Base-by-base conservation (phyloP, 257 asterid genomes). In the Ligustrum vulgare region DNA sequence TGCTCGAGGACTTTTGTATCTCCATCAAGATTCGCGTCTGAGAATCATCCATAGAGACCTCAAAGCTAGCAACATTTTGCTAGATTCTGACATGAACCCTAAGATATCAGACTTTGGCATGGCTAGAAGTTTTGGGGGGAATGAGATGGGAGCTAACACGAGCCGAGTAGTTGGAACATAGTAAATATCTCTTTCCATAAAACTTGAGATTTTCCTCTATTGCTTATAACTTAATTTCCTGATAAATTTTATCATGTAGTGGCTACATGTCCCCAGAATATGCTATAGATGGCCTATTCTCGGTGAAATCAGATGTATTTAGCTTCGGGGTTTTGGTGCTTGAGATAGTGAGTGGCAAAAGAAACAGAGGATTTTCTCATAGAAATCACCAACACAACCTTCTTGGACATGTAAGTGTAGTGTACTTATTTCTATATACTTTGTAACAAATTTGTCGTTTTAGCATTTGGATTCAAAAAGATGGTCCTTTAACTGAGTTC, bases 211-310 rank as follows among this genome's bases (percentile, higher is more conserved):
- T 2, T 8, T 0, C 22, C 23, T 32, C 8, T 13, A 16, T 13
- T 1, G 3, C 37, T 16, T 11, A 22, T 3, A 2, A 13, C 64
- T 15, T 45, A 28, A 35, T 32, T 28, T 28, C 31, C 31, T n/a
- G 15, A 10, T 4, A 9, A 35, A 5, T 68, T 13, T 37, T 45
- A 18, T 73, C 43, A 8, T 68, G 76, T 47, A 84, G 86, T 23
- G 81, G 84, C 8, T 84, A 84, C 60, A 85, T 85, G 85, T 76
- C 85, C 9, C 85, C 82, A 0, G 82, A 82, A 41, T 85, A 80
- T 28, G 76, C 82, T 7, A 47, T 76, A 0, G 82, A 79, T 1
- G 86, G 88, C 35, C 25, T 39, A 2, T 81, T 73, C 69, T 81
- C 84, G 1, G 71, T 77, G 36, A 79, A 84, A 72, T 81, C 79